These are phyloP conservation scores for Chaetomium sp. DNA, from an alignment of 2,329 filamentous ascomycete genomes.

Conservation along the genomic window DNA sequence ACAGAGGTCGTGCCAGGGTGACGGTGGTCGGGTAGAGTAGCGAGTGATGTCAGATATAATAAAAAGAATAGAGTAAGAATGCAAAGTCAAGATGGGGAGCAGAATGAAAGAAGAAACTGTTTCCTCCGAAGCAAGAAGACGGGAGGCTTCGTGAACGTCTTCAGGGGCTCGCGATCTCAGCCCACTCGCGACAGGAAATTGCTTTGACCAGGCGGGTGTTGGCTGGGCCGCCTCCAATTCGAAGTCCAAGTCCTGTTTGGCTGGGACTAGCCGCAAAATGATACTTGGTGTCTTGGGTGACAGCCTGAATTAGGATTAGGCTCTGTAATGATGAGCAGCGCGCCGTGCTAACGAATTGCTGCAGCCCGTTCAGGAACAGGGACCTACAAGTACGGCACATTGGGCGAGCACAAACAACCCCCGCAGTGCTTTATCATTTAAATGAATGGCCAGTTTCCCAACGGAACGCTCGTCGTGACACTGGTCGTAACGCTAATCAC, in stretches of 20 bases:
- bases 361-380: constrained; percentile 28
- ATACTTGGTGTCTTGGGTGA: constrained; percentile 27
- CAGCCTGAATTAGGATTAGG: constrained; percentile 31
- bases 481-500: not conserved
- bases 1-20: not conserved
- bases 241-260: constrained; percentile 26
- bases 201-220: constrained; percentile 28
- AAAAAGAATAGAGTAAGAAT: constrained; percentile 5
- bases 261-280: constrained; percentile 28
- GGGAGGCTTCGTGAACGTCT: constrained; percentile 29
- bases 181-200: constrained; percentile 34
- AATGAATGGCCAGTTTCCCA: constrained; percentile 15
- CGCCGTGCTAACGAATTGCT: constrained; percentile 30
- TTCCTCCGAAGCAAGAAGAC: constrained; percentile 9
- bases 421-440: constrained; percentile 21
- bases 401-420: constrained; percentile 12
- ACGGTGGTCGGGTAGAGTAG: not conserved
- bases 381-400: constrained; percentile 30
- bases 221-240: constrained; percentile 28
- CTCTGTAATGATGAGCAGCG: constrained; percentile 17
- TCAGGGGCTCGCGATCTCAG: constrained; percentile 34
- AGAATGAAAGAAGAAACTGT: constrained; percentile 20
- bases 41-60: constrained; percentile 21
- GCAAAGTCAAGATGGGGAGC: constrained; percentile 11
- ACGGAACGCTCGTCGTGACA: not conserved